Evolutionary conservation across 495 filamentous ascomycete genomes (phyloP).

Genomic region (Daldinia vernicosa): DNA sequence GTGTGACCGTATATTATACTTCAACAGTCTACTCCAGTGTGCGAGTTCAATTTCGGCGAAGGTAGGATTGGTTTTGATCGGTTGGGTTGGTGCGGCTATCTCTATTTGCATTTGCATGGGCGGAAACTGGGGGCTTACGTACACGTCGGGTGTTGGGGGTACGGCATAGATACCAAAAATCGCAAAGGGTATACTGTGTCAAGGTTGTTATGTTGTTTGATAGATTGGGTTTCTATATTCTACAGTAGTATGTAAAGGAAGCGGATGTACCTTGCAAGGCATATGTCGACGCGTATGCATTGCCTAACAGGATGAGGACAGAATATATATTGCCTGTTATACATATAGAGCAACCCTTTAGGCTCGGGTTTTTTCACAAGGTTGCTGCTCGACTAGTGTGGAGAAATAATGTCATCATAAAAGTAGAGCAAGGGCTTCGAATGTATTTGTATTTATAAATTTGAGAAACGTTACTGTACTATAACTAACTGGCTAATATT

Average conservation of each 20-base stretch:
- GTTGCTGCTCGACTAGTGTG: not conserved
- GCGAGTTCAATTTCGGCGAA: not conserved
- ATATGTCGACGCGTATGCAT: not conserved
- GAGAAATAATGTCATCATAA: not conserved
- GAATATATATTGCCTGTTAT: not conserved
- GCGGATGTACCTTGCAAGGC: not conserved
- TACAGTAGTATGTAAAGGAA: not conserved
- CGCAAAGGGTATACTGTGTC: not conserved
- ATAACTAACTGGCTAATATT: too few relatives aligned
- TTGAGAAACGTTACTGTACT: too few relatives aligned
- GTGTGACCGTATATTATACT: not conserved
- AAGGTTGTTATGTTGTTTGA: not conserved
- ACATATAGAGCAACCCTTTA: not conserved
- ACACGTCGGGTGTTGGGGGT: conserved; percentile 14
- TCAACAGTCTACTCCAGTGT: not conserved
- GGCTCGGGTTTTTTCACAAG: not conserved
- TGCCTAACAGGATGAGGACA: not conserved
- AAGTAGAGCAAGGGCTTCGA: not conserved
- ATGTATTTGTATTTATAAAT: not conserved
- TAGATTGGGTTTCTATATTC: not conserved
- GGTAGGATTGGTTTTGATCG: not conserved
- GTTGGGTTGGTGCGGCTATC: conserved; percentile 15
- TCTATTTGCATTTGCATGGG: conserved; percentile 37
- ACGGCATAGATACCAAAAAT: not conserved
- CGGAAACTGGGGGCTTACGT: conserved; percentile 10